Base-by-base conservation (phyloP, 1,139 yeast species). In the Geotrichum phurueaensis region DNA sequence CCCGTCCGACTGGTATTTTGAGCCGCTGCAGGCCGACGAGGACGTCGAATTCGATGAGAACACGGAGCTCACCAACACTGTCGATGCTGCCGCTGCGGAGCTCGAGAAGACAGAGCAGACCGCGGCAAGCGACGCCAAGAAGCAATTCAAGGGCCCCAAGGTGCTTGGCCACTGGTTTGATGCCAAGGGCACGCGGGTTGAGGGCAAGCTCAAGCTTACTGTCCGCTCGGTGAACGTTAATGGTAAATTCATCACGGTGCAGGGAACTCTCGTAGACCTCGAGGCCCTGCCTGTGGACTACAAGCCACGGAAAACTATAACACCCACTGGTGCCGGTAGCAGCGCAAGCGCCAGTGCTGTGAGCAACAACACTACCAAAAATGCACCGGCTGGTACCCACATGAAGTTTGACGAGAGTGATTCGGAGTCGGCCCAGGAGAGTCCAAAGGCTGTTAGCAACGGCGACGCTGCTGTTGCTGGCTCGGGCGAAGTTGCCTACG, bases 151-250 rank as follows among this genome's bases (percentile, higher is more conserved):
- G 58, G 57, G 56, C 43, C 76, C 79, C 66, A 78, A 78, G 62
- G 85, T 92, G 0, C 78, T 88, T 68, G 99, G 98, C 1, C 82
- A 87, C 72, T 94, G 98, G 98, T 79, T 79, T 13, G 97, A 92
- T 71, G 87, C 79, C 57, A 77, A 82, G 59, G 96, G 87, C 25
- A 78, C 81, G 58, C 84, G 85, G 62, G 78, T 94, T 49, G 97
- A 87, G 67, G 97, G 97, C 2, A 89, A 87, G 73, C 74, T 92
- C 60, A 79, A 79, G 66, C 91, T 94, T 73, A 83, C 85, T 7
- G 83, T 92, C 49, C 87, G 84, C 71, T 79, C 84, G 43, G 80
- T 92, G 62, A 86, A 86, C 69, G 85, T 89, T 20, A 82, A 92
- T 3, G 96, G 97, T 18, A 85, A 85, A 72, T 86, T 90, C 62